Evolutionary conservation across 139 green algal genomes (phyloP).

Genomic region (Klebsormidium nitens): DNA sequence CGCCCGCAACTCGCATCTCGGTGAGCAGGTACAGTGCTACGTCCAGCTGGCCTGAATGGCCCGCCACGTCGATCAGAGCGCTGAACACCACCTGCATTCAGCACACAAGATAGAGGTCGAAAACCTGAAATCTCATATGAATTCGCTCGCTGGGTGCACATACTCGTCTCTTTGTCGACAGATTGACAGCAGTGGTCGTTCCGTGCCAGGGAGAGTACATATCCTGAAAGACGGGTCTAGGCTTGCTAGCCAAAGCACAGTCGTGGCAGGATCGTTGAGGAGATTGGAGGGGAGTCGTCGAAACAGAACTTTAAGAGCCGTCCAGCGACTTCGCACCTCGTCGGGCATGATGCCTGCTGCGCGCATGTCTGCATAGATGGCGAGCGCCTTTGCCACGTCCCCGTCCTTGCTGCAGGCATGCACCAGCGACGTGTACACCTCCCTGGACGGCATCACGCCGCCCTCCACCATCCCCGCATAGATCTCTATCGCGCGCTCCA

Average conservation of each 20-base stretch:
- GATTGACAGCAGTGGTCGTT: no score
- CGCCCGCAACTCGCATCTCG: slow-evolving; percentile 16
- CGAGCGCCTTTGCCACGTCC: not conserved
- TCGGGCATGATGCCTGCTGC: slow-evolving; percentile 19
- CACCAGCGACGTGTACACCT: slow-evolving; percentile 24
- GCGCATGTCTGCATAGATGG: slow-evolving; percentile 35
- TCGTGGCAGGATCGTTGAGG: no score
- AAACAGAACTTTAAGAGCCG: no score
- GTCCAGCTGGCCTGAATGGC: slow-evolving; percentile 13
- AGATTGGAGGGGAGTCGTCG: no score
- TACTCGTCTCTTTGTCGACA: no score
- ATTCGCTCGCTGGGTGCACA: no score
- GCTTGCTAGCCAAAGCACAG: no score
- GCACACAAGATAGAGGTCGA: no score
- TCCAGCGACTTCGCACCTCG: slow-evolving; percentile 20
- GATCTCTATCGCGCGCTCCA: slow-evolving; percentile 30
- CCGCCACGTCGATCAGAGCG: slow-evolving; percentile 31
- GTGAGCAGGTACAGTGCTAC: slow-evolving; percentile 13
- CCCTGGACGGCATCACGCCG: not conserved
- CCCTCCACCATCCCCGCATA: slow-evolving; percentile 18
- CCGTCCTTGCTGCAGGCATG: slow-evolving; percentile 26
- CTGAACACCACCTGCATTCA: slow-evolving; percentile 34
- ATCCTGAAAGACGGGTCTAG: no score
- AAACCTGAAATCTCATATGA: no score
- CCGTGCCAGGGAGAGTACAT: no score